Conservation (phyloP, 768 basidiomycete species). For the Boletus sp. region DNA sequence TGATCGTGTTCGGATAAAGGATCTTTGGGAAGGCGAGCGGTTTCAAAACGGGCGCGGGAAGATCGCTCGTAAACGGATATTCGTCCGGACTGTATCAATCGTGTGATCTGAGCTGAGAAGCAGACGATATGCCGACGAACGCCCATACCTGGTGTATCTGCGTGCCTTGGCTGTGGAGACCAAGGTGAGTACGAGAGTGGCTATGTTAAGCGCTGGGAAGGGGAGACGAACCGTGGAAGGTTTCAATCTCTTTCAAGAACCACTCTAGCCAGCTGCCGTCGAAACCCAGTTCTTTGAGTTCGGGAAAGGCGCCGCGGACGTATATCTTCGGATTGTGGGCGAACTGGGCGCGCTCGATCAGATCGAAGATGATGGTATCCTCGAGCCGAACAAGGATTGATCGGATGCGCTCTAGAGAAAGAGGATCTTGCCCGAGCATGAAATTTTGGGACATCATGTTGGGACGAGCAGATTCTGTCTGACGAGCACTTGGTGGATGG, state of each 20-base stretch:
- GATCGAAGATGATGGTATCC: constrained; percentile 97
- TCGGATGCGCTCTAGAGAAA: constrained; percentile 87
- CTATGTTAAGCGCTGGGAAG: background rate
- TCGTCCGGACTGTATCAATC: constrained; percentile 81
- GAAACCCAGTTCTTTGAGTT: constrained; percentile 73
- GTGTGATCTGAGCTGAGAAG: background rate
- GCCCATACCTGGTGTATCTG: constrained; percentile 81
- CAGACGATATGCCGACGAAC: background rate
- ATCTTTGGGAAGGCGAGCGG: constrained; percentile 72
- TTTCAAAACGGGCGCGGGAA: constrained; percentile 81
- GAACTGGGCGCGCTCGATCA: constrained; percentile 98
- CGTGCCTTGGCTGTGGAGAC: constrained; percentile 80
- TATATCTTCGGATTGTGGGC: constrained; percentile 92
- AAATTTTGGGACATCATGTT: constrained; percentile 66
- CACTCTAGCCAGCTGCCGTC: constrained; percentile 93
- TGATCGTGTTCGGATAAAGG: constrained; percentile 76
- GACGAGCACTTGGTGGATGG: constrained; percentile 15
- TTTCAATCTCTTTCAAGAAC: constrained; percentile 95
- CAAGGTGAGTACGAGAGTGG: background rate
- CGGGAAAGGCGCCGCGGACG: constrained; percentile 71
- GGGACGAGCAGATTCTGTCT: background rate
- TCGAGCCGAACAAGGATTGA: constrained; percentile 86
- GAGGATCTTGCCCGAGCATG: constrained; percentile 66
- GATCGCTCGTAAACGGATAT: constrained; percentile 85
- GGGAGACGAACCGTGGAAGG: constrained; percentile 78